These are phyloP conservation scores for Effrenium voratum DNA, from an alignment of 73 alveolate species.

Conservation along the genomic window DNA sequence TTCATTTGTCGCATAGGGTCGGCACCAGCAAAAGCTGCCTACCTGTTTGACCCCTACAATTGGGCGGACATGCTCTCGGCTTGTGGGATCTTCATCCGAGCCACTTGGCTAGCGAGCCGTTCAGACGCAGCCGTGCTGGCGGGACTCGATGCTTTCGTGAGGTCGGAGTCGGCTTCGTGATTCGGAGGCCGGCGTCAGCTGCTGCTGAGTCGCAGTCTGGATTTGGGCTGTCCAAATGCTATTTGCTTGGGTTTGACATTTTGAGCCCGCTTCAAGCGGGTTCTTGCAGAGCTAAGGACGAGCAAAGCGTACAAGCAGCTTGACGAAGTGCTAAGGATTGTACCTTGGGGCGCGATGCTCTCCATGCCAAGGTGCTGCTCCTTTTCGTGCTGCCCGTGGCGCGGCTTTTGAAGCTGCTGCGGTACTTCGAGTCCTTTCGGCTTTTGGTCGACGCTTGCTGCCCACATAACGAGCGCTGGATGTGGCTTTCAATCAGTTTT, in stretches of 20 bases:
- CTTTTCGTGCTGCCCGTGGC: constrained; percentile 48
- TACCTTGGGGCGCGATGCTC: not conserved
- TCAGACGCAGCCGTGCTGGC: not conserved
- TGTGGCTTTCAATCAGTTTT: too few relatives aligned
- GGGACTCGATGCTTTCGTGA: not conserved
- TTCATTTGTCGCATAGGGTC: not conserved
- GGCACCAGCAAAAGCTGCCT: not conserved
- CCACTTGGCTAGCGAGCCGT: constrained; percentile 5
- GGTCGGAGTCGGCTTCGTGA: constrained; percentile 55
- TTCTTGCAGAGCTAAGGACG: too few relatives aligned
- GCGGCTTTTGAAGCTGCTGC: constrained; percentile 56
- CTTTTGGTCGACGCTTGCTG: too few relatives aligned
- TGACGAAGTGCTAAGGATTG: not conserved
- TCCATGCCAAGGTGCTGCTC: constrained; percentile 40
- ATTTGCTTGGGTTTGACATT: too few relatives aligned
- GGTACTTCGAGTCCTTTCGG: constrained; percentile 69
- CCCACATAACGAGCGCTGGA: too few relatives aligned
- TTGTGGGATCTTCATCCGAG: constrained; percentile 12
- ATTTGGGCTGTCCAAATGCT: too few relatives aligned
- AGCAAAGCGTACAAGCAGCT: not conserved
- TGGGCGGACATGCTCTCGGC: constrained; percentile 69
- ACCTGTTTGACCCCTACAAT: constrained; percentile 22
- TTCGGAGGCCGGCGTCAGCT: not conserved
- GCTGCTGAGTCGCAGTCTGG: not conserved
- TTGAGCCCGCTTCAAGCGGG: too few relatives aligned